Evolutionary conservation across 192 early-diverging fungal species (phyloP).

Genomic region (Mortierella hygrophila): DNA sequence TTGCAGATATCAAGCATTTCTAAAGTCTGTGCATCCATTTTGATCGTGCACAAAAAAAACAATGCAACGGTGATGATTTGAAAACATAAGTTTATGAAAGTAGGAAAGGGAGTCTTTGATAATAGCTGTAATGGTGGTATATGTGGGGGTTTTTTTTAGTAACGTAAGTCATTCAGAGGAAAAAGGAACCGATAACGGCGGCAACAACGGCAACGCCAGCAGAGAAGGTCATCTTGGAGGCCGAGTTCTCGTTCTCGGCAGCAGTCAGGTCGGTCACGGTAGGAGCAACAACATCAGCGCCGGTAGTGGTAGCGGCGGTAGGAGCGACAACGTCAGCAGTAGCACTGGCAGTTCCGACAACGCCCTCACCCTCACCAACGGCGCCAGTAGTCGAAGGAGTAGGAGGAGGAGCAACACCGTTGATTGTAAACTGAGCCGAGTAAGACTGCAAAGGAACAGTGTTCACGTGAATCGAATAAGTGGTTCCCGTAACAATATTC

Average conservation of each 20-base stretch:
- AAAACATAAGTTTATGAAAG: not conserved
- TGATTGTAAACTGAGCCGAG: constrained; percentile 25
- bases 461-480: constrained; percentile 12
- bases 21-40: not conserved
- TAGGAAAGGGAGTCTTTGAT: not conserved
- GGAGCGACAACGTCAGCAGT: not conserved
- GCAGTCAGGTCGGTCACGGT: not conserved
- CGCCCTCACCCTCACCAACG: not conserved
- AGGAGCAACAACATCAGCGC: not conserved
- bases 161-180: constrained; percentile 14
- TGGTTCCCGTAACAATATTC: not conserved
- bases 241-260: not conserved
- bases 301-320: not conserved
- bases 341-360: not conserved
- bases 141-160: not conserved
- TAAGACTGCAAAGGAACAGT: constrained; percentile 26
- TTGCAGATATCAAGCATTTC: not conserved
- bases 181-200: constrained; percentile 25
- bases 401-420: constrained; percentile 2
- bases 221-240: constrained; percentile 25
- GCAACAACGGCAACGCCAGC: constrained; percentile 23
- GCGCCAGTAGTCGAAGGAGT: not conserved
- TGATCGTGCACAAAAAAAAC: not conserved
- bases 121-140: not conserved
- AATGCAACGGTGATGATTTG: not conserved